A percentile compares a stretch with the other conserved stretches of the same genome.
Evolutionary conservation across 2,329 filamentous ascomycete species (phyloP).

Genomic region (Dryadomyces quercivorus): DNA sequence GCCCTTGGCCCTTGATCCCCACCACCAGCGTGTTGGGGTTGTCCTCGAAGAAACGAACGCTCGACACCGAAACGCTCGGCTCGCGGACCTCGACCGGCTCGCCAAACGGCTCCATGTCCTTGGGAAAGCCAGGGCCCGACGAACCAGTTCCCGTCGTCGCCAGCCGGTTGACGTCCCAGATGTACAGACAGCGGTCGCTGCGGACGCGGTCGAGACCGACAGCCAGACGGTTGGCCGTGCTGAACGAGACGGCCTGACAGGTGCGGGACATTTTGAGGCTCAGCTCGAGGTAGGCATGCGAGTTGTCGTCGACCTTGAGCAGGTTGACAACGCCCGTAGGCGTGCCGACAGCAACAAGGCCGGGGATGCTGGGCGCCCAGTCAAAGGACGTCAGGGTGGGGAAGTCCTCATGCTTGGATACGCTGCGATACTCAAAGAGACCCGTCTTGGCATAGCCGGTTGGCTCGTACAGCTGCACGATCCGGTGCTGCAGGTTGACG

Average conservation of each 20-base stretch:
- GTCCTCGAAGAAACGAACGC: constrained; percentile 69
- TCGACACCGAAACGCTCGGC: constrained; percentile 63
- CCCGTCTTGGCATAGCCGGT: constrained; percentile 45
- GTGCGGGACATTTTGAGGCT: constrained; percentile 63
- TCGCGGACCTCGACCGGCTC: constrained; percentile 49
- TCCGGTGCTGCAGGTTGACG: constrained; percentile 50
- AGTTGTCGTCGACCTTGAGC: constrained; percentile 58
- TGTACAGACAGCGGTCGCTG: constrained; percentile 70
- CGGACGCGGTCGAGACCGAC: constrained; percentile 71
- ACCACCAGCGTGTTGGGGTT: constrained; percentile 64
- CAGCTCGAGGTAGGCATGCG: constrained; percentile 52
- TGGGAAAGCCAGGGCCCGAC: constrained; percentile 30
- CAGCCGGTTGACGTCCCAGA: constrained; percentile 64
- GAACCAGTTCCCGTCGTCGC: constrained; percentile 15
- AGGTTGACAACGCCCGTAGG: constrained; percentile 64
- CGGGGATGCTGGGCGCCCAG: constrained; percentile 50
- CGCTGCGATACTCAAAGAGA: constrained; percentile 43
- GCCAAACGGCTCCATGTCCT: constrained; percentile 34
- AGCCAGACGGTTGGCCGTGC: constrained; percentile 56
- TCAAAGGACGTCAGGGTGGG: constrained; percentile 54
- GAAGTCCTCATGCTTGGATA: constrained; percentile 49
- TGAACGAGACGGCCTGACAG: constrained; percentile 75
- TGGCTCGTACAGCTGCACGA: constrained; percentile 51
- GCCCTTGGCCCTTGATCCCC: constrained; percentile 62
- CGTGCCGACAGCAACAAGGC: constrained; percentile 64